A percentile compares a stretch with the other conserved stretches of the same genome.
phyloP scores from a whole-genome alignment of 2,329 filamentous ascomycete genomes.

The Fusarium nematophilum region DNA sequence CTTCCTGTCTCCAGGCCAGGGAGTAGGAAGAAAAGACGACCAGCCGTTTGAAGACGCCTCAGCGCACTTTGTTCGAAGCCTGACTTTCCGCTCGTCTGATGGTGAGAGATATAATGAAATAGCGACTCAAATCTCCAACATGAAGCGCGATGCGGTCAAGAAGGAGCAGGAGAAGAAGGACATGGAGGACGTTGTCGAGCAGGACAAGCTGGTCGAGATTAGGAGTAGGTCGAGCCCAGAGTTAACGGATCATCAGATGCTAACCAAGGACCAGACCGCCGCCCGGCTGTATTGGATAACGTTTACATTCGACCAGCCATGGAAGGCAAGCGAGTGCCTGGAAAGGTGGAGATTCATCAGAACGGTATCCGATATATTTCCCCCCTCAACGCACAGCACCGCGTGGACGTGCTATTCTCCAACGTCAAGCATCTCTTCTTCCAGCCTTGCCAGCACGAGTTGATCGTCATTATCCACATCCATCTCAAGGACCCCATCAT shows the following conservation, averaged over 20 bases:
- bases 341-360: slow-evolving; percentile 96
- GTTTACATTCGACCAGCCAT: slow-evolving; percentile 95
- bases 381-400: slow-evolving; percentile 80
- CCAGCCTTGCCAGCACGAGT: slow-evolving; percentile 94
- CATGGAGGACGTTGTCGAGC: slow-evolving; percentile 98
- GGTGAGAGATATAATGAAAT: slow-evolving; percentile 91
- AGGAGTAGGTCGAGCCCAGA: slow-evolving; percentile 71
- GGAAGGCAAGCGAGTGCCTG: slow-evolving; percentile 96
- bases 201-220: slow-evolving; percentile 96
- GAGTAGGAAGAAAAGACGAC: slow-evolving; percentile 96
- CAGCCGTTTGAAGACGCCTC: slow-evolving; percentile 97
- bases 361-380: slow-evolving; percentile 98
- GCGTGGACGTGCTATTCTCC: slow-evolving; percentile 94
- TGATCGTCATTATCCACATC: slow-evolving; percentile 98
- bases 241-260: slow-evolving; percentile 25
- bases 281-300: slow-evolving; percentile 89
- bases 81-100: slow-evolving; percentile 94
- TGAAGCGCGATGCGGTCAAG: slow-evolving; percentile 92
- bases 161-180: slow-evolving; percentile 99
- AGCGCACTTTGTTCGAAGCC: slow-evolving; percentile 93
- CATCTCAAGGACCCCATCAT: slow-evolving; percentile 98
- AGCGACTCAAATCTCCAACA: slow-evolving; percentile 90
- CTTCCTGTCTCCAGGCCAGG: slow-evolving; percentile 95
- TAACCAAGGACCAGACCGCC: slow-evolving; percentile 76
- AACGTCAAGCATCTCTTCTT: slow-evolving; percentile 99